Conservation (phyloP, 2,329 filamentous ascomycete species). For the Botrytis sinoallii region DNA sequence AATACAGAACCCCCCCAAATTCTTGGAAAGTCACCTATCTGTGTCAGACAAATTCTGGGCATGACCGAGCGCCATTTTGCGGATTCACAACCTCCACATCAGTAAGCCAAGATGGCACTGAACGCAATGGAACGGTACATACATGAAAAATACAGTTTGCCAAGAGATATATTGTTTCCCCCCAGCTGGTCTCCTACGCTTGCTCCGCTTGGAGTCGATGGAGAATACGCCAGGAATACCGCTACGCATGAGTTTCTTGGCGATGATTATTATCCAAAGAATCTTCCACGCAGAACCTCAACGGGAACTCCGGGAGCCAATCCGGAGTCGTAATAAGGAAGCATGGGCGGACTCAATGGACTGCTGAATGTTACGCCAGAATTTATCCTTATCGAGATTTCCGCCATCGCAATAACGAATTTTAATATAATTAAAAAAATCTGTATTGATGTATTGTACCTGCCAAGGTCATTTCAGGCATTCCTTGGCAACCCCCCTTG, state of each 20-base stretch:
- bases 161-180: conserved; percentile 8
- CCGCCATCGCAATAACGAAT: background rate
- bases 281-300: conserved; percentile 4
- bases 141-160: conserved; percentile 5
- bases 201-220: background rate
- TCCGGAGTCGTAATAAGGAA: conserved; percentile 2
- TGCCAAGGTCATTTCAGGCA: background rate
- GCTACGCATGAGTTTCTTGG: background rate
- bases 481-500: background rate
- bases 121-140: conserved; percentile 1
- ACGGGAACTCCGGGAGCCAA: conserved; percentile 5
- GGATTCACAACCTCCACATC: conserved; percentile 15
- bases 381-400: conserved; percentile 1
- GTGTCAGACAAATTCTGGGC: conserved; percentile 17
- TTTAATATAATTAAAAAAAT: background rate
- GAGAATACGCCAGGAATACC: background rate
- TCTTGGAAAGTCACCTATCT: conserved; percentile 7
- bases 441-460: background rate
- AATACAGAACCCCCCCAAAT: background rate
- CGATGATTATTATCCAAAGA: conserved; percentile 6
- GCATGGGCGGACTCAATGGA: conserved; percentile 6
- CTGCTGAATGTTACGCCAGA: background rate
- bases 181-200: background rate
- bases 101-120: conserved; percentile 15
- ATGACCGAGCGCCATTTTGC: conserved; percentile 1